These are phyloP conservation scores for Coelastrella sp. DNA, from an alignment of 139 green algal genomes.

Conservation along the genomic window DNA sequence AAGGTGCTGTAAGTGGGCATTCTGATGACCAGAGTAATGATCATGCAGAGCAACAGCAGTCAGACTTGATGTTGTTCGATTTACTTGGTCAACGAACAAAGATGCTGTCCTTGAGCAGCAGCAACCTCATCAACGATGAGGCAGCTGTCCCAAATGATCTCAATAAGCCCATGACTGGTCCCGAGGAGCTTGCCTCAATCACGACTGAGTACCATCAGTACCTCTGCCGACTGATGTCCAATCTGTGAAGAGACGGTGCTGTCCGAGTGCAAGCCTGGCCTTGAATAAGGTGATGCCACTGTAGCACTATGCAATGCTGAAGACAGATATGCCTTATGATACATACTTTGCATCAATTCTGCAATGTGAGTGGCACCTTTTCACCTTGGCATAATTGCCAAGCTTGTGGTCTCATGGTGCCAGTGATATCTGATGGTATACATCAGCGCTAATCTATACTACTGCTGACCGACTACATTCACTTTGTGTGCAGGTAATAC, in stretches of 20 bases:
- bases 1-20: neutral
- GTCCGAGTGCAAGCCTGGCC: too few relatives aligned
- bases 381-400: too few relatives aligned
- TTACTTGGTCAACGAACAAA: slow-evolving; percentile 7
- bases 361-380: too few relatives aligned
- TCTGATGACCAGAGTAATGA: neutral
- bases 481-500: too few relatives aligned
- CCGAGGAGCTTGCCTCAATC: neutral
- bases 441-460: too few relatives aligned
- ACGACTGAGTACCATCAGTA: neutral
- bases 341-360: too few relatives aligned
- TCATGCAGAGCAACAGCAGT: neutral
- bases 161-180: neutral
- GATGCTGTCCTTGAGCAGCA: neutral
- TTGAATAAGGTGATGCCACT: too few relatives aligned
- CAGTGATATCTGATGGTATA: too few relatives aligned
- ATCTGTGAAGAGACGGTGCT: neutral
- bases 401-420: too few relatives aligned
- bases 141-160: neutral
- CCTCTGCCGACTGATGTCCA: slow-evolving; percentile 16
- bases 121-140: neutral
- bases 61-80: slow-evolving; percentile 23
- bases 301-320: too few relatives aligned
- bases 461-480: too few relatives aligned
- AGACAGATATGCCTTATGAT: too few relatives aligned